phyloP scores from a whole-genome alignment of 2,329 filamentous ascomycete genomes.

The Helminthosporium solani region DNA sequence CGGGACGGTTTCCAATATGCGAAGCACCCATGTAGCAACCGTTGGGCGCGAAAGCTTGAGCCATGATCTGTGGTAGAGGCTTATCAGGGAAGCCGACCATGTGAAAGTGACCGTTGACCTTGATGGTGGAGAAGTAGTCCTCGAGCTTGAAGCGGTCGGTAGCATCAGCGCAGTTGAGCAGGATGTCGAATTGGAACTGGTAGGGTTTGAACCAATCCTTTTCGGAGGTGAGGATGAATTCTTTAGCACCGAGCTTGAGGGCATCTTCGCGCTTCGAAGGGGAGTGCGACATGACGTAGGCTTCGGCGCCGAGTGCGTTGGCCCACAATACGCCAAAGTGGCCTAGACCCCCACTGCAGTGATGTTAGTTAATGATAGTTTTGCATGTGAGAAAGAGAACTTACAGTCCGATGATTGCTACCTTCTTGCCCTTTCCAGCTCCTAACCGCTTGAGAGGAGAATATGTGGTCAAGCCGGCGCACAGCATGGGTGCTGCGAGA shows the following conservation, averaged over 20 bases:
- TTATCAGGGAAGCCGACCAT: slow-evolving; percentile 79
- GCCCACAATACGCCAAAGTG: slow-evolving; percentile 54
- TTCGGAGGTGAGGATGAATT: slow-evolving; percentile 60
- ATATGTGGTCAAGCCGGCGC: slow-evolving; percentile 79
- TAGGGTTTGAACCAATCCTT: slow-evolving; percentile 60
- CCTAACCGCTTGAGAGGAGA: slow-evolving; percentile 76
- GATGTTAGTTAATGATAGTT: slow-evolving; percentile 5
- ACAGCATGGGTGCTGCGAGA: slow-evolving; percentile 77
- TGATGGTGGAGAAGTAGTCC: slow-evolving; percentile 75
- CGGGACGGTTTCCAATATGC: slow-evolving; percentile 52
- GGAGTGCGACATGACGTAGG: slow-evolving; percentile 62
- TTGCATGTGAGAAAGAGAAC: slow-evolving; percentile 12
- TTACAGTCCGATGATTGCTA: slow-evolving; percentile 69
- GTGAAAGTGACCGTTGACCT: slow-evolving; percentile 79
- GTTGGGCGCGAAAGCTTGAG: slow-evolving; percentile 73
- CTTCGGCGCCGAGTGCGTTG: slow-evolving; percentile 59
- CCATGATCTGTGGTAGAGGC: slow-evolving; percentile 67
- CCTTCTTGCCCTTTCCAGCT: slow-evolving; percentile 74
- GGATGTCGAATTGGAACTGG: slow-evolving; percentile 68
- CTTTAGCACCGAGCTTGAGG: slow-evolving; percentile 59
- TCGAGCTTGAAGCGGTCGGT: slow-evolving; percentile 67
- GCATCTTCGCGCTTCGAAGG: slow-evolving; percentile 62
- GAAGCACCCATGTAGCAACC: slow-evolving; percentile 58
- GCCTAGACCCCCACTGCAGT: slow-evolving; percentile 48
- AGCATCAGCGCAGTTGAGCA: slow-evolving; percentile 72